Conservation (phyloP, 169 alveolate genomes). For the Plasmodium chabaudi region DNA sequence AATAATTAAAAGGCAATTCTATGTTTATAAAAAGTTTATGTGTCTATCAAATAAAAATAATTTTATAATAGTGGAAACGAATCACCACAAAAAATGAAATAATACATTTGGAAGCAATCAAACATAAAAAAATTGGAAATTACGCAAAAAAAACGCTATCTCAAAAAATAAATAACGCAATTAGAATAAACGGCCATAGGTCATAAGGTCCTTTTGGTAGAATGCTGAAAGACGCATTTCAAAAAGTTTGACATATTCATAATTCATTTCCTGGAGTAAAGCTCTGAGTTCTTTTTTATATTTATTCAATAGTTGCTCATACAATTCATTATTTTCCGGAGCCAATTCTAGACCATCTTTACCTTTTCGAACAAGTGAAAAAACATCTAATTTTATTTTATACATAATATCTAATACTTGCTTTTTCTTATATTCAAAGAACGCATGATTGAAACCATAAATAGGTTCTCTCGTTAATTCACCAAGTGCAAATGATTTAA, state of each 20-base stretch:
- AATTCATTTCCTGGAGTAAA: constrained; percentile 27
- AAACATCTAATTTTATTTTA: constrained; percentile 35
- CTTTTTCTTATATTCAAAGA: constrained; percentile 53
- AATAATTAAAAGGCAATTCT: too few relatives aligned
- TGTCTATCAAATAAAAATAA: too few relatives aligned
- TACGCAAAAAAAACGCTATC: too few relatives aligned
- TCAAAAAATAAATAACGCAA: too few relatives aligned
- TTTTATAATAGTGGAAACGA: too few relatives aligned
- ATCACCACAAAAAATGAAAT: too few relatives aligned
- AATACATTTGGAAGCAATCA: too few relatives aligned
- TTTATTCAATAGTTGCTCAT: not conserved
- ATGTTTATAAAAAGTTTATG: too few relatives aligned
- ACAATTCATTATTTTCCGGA: not conserved
- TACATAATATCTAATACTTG: constrained; percentile 17
- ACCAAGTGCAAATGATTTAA: constrained; percentile 29
- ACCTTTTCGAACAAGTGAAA: constrained; percentile 15
- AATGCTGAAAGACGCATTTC: constrained; percentile 19
- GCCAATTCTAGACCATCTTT: not conserved
- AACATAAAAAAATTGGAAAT: too few relatives aligned
- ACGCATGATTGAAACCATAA: constrained; percentile 30
- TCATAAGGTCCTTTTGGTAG: constrained; percentile 22
- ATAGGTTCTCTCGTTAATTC: constrained; percentile 43
- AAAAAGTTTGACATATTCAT: constrained; percentile 24
- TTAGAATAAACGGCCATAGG: constrained; percentile 21
- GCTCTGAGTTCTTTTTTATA: constrained; percentile 35